A percentile compares a stretch with the other conserved stretches of the same genome.
Evolutionary conservation across 495 filamentous ascomycete species (phyloP).

Genomic region (Daldinia loculata): DNA sequence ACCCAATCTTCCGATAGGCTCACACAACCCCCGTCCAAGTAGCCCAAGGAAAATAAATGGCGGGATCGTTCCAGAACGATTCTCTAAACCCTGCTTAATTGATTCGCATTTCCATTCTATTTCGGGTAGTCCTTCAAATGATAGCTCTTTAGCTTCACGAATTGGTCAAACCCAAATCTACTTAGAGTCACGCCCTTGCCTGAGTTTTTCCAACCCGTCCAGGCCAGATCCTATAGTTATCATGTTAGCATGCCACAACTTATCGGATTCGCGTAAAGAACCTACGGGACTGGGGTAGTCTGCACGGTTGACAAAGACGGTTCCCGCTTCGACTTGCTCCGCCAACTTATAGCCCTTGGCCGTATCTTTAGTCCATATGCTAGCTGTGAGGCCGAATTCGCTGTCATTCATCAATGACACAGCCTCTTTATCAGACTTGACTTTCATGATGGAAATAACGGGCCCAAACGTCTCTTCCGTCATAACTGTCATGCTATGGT

Average conservation of each 20-base stretch:
- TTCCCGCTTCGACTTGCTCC: conserved; percentile 88
- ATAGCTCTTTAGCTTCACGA: conserved; percentile 94
- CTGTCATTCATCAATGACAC: conserved; percentile 92
- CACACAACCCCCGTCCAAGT: background rate
- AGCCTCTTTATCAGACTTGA: conserved; percentile 83
- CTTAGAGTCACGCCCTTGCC: conserved; percentile 91
- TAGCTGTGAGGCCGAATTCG: conserved; percentile 94
- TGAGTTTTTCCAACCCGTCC: conserved; percentile 98
- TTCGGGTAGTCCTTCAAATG: conserved; percentile 91
- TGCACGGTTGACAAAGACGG: conserved; percentile 94
- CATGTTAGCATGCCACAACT: conserved; percentile 31
- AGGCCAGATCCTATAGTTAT: conserved; percentile 81
- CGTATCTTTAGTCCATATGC: conserved; percentile 95
- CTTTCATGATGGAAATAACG: conserved; percentile 93
- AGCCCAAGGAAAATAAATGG: conserved; percentile 16
- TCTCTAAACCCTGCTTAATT: conserved; percentile 5
- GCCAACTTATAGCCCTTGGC: conserved; percentile 77
- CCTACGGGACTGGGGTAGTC: conserved; percentile 93
- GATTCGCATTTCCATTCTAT: conserved; percentile 51
- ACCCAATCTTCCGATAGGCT: conserved; percentile 22
- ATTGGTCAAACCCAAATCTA: conserved; percentile 91
- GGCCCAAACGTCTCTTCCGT: conserved; percentile 96
- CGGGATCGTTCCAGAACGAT: conserved; percentile 23
- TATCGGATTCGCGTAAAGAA: conserved; percentile 34
- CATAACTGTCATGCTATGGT: conserved; percentile 90